phyloP scores from a whole-genome alignment of 2,329 filamentous ascomycete genomes.

The Aspergillus neotritici region DNA sequence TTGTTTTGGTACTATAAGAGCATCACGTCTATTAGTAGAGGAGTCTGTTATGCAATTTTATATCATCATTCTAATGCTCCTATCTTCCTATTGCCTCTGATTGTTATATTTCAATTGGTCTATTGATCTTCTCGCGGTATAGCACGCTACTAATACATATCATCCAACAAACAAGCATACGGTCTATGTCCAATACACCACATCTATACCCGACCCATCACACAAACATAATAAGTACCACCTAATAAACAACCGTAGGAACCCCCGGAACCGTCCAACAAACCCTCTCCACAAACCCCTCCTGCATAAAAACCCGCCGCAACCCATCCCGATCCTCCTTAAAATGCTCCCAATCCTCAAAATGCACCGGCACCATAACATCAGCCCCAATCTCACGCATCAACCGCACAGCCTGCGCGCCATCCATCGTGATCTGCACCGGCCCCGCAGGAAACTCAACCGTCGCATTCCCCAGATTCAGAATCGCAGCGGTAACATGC shows the following conservation, averaged over 20 bases:
- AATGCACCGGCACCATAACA: slow-evolving; percentile 44
- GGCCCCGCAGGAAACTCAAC: slow-evolving; percentile 21
- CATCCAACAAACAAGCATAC: too few species aligned
- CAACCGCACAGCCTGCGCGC: slow-evolving; percentile 36
- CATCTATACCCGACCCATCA: too few species aligned
- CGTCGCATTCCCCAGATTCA: slow-evolving; percentile 33
- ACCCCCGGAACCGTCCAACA: slow-evolving; percentile 21
- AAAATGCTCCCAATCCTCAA: slow-evolving; percentile 44
- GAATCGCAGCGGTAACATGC: slow-evolving; percentile 33
- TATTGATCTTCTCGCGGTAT: too few species aligned
- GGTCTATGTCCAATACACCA: too few species aligned
- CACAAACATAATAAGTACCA: too few species aligned
- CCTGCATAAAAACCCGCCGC: slow-evolving; percentile 25
- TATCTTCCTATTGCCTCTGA: too few species aligned
- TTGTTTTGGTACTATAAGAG: too few species aligned
- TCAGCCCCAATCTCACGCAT: slow-evolving; percentile 38
- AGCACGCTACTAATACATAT: too few species aligned
- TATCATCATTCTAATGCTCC: too few species aligned
- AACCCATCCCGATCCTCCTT: slow-evolving; percentile 29
- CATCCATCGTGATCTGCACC: slow-evolving; percentile 42
- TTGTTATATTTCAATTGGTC: too few species aligned
- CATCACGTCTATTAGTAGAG: too few species aligned
- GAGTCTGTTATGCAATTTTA: too few species aligned
- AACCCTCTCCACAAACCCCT: slow-evolving; percentile 27
- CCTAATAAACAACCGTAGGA: slow-evolving; percentile 9